These are phyloP conservation scores for Apodospora peruviana DNA, from an alignment of 495 filamentous ascomycete genomes.

Conservation along the genomic window DNA sequence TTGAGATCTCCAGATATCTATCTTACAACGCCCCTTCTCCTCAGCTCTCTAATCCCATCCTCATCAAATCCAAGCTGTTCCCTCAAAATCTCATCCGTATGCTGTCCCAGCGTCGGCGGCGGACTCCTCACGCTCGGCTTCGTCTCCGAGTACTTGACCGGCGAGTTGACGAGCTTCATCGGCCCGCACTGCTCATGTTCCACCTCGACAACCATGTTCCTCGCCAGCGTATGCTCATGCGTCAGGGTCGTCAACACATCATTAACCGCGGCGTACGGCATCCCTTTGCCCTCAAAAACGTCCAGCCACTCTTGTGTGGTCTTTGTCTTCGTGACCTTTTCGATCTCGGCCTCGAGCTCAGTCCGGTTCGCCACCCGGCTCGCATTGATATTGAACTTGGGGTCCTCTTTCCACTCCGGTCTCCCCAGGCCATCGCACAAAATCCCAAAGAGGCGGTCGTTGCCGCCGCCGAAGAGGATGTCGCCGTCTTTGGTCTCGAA, in stretches of 20 bases:
- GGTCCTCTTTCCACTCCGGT: conserved; percentile 73
- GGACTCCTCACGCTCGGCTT: conserved; percentile 70
- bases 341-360: conserved; percentile 71
- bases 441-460: conserved; percentile 84
- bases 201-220: conserved; percentile 83
- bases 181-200: conserved; percentile 77
- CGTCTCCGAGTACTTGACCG: conserved; percentile 87
- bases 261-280: conserved; percentile 95
- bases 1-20: no score
- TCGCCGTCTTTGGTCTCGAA: conserved; percentile 93
- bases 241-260: conserved; percentile 79
- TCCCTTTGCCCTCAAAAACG: conserved; percentile 79
- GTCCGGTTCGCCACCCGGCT: conserved; percentile 72
- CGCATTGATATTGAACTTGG: conserved; percentile 74
- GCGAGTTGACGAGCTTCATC: conserved; percentile 89
- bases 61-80: conserved; percentile 60
- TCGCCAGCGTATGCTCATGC: conserved; percentile 78
- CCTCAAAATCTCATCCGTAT: conserved; percentile 79
- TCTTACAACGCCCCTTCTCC: conserved; percentile 62
- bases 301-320: conserved; percentile 88
- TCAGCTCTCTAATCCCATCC: conserved; percentile 57
- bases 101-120: conserved; percentile 84
- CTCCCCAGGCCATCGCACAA: conserved; percentile 73
- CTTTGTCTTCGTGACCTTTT: conserved; percentile 64
- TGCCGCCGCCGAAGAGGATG: conserved; percentile 87